A percentile compares a stretch with the other conserved stretches of the same genome.
phyloP scores from a whole-genome alignment of 345 rosid species.

The Luvunga scandens region DNA sequence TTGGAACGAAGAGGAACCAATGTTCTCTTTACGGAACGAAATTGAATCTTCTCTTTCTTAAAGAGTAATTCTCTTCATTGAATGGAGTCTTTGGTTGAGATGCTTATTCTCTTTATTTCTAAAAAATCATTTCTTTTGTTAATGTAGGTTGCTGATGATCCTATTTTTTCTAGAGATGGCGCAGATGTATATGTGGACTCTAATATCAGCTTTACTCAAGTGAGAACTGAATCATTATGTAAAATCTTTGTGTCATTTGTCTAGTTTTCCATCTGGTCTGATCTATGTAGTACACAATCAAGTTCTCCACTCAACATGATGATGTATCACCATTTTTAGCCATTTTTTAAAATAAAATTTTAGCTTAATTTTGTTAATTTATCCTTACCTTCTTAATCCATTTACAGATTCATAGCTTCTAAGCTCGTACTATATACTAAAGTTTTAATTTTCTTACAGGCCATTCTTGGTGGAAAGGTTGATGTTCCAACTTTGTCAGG shows the following conservation, averaged over 20 bases:
- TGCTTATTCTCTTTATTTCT: conserved; percentile 14
- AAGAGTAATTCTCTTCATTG: background rate
- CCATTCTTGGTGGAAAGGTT: conserved; percentile 81
- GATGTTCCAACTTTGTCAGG: conserved; percentile 85
- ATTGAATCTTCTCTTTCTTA: background rate
- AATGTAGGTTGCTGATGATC: conserved; percentile 76
- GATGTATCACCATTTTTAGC: background rate
- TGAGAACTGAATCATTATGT: conserved; percentile 35
- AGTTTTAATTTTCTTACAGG: conserved; percentile 47
- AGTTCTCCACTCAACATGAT: background rate
- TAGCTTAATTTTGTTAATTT: background rate
- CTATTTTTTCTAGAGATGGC: conserved; percentile 78
- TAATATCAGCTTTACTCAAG: conserved; percentile 84
- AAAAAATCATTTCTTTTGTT: conserved; percentile 12
- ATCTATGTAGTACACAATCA: background rate
- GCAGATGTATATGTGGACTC: conserved; percentile 83
- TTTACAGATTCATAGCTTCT: background rate
- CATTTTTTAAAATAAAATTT: background rate
- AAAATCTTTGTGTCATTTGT: conserved; percentile 9
- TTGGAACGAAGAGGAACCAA: background rate
- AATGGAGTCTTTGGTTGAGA: background rate
- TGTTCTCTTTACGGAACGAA: background rate
- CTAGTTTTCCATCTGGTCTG: background rate
- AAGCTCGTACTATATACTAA: background rate
- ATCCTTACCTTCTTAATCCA: background rate